Evolutionary conservation across 1,284 basidiomycete genomes (phyloP), one percentile per base, ranked within the genome.

Genomic region (Peniophora sp.): DNA sequence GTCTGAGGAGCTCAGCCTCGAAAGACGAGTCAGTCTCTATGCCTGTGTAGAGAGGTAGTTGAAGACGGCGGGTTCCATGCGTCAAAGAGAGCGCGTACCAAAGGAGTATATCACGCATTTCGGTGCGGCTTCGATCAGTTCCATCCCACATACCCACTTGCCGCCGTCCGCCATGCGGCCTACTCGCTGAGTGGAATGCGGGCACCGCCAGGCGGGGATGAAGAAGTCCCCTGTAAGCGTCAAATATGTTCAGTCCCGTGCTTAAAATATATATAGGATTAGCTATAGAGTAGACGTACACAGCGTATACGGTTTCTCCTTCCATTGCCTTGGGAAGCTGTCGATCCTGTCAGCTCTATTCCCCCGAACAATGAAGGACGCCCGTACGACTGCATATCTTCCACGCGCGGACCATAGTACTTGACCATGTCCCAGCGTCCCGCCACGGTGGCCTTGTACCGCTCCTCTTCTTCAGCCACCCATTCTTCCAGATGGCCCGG

Each of bases 1-100:
- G 64, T 39, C 65, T 63, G 54, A 79, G 65, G 34, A 79, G 51
- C 22, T 69, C 69, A 3, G 74, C 70, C 52, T 78, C 77, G 53
- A 75, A 78, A 16, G 77, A 78, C 3, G 77, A 78, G 55, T 79
- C 75, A 60, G 64, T 66, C 47, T 77, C 78, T 54, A 78, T 58
- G 19, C 73, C 73, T 75, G n/a, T n/a, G n/a, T n/a, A n/a, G n/a
- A 47, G 22, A n/a, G 8, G 19, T 16, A 8, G 8, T 8, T 41
- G 5, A n/a, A n/a, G n/a, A n/a, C 10, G 34, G 10, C 34, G n/a
- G n/a, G n/a, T 36, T 10, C n/a, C 10, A 10, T 10, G n/a, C n/a
- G 34, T n/a, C 16, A 41, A 8, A 41, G 16, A n/a, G 19, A 24
- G 23, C 12, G 45, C 59, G 45, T 46, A 75, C 73, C 75, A 47